A percentile compares a stretch with the other conserved stretches of the same genome.
Evolutionary conservation across 208 protist species (phyloP).

Genomic region (Kentomonas sorsogonicus): DNA sequence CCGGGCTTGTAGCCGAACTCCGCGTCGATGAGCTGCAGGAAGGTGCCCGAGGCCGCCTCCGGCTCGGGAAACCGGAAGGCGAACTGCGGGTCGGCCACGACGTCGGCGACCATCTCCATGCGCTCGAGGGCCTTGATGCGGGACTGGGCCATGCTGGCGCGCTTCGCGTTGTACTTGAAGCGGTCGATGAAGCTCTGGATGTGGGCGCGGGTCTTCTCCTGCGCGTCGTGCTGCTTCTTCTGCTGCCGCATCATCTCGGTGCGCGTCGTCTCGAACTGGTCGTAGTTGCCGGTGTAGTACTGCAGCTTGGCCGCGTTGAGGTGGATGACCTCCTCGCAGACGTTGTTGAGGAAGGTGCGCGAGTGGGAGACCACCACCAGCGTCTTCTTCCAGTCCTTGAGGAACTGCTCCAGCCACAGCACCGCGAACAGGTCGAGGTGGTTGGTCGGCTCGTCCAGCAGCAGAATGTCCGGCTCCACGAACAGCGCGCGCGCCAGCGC

Average conservation of each 20-base stretch:
- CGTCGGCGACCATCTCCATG: constrained; percentile 84
- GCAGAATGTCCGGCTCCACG: constrained; percentile 92
- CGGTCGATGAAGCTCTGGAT: constrained; percentile 94
- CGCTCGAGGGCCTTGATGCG: constrained; percentile 92
- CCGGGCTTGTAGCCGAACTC: constrained; percentile 91
- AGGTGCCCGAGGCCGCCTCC: constrained; percentile 72
- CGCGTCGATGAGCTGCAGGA: constrained; percentile 84
- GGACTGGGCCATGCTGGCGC: constrained; percentile 92
- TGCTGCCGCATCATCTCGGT: constrained; percentile 86
- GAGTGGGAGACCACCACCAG: constrained; percentile 98
- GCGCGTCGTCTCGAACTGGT: constrained; percentile 90
- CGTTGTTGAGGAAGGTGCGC: constrained; percentile 94
- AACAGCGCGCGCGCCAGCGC: constrained; percentile 96
- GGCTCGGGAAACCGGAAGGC: constrained; percentile 89
- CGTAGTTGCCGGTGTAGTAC: constrained; percentile 94
- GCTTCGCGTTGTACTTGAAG: constrained; percentile 89
- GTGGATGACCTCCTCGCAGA: constrained; percentile 94
- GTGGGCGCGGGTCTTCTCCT: constrained; percentile 86
- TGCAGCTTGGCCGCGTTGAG: constrained; percentile 75
- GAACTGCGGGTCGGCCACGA: constrained; percentile 87
- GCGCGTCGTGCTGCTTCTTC: constrained; percentile 82
- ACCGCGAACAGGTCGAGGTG: constrained; percentile 97
- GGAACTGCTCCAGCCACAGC: constrained; percentile 97
- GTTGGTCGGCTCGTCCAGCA: constrained; percentile 98
- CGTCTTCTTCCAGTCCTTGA: constrained; percentile 92